Conservation (phyloP, 495 filamentous ascomycete species). For the Penicillium egyptiacum region DNA sequence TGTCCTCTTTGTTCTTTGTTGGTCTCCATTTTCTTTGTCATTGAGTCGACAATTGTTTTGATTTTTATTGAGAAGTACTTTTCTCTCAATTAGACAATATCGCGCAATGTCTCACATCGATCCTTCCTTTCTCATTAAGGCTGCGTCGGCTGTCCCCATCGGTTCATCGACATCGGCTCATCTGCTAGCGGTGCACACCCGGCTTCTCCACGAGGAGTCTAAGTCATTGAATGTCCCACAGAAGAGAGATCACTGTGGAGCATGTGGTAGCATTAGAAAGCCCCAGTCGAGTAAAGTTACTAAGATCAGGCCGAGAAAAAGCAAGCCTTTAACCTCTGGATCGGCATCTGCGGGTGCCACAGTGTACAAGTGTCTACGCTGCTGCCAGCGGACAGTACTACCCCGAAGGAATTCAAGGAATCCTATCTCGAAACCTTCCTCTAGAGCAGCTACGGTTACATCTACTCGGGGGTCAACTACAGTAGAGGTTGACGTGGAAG, state of each 20-base stretch:
- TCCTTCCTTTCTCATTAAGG: slow-evolving; percentile 44
- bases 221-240: slow-evolving; percentile 40
- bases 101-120: slow-evolving; percentile 37
- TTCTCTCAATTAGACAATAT: not conserved
- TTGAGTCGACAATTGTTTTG: not conserved
- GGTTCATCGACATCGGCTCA: slow-evolving; percentile 53
- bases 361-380: slow-evolving; percentile 43
- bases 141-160: slow-evolving; percentile 41
- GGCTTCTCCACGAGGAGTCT: slow-evolving; percentile 40
- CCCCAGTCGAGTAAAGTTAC: slow-evolving; percentile 42
- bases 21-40: not conserved
- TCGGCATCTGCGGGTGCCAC: slow-evolving; percentile 27
- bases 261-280: slow-evolving; percentile 52
- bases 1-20: not conserved
- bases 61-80: not conserved
- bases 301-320: slow-evolving; percentile 28
- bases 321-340: slow-evolving; percentile 14
- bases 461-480: slow-evolving; percentile 14
- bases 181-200: slow-evolving; percentile 45
- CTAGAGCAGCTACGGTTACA: slow-evolving; percentile 8
- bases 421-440: slow-evolving; percentile 6
- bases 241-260: slow-evolving; percentile 46
- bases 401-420: slow-evolving; percentile 21
- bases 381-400: slow-evolving; percentile 35
- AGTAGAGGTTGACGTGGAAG: slow-evolving; percentile 5